phyloP scores from a whole-genome alignment of 2,329 filamentous ascomycete genomes.

The Aspergillus fructus region DNA sequence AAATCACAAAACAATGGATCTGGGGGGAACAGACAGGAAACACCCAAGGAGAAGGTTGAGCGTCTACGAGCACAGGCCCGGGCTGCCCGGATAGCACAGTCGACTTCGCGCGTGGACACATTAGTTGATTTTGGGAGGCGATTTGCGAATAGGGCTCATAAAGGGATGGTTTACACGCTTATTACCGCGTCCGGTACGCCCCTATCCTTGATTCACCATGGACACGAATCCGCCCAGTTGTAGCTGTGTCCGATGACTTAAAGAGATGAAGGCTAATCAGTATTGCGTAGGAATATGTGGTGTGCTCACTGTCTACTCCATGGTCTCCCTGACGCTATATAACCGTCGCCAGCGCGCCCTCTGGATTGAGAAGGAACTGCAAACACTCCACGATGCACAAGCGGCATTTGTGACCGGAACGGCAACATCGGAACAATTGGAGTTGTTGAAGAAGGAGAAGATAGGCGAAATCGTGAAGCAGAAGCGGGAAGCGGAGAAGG shows the following conservation, averaged over 20 bases:
- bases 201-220: not conserved
- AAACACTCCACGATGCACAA: constrained; percentile 43
- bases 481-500: constrained; percentile 41
- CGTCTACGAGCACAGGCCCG: constrained; percentile 67
- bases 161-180: constrained; percentile 58
- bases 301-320: constrained; percentile 62
- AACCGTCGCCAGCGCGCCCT: constrained; percentile 65
- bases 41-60: constrained; percentile 67
- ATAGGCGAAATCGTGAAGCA: constrained; percentile 43
- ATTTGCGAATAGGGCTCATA: constrained; percentile 62
- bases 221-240: not conserved
- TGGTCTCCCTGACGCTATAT: constrained; percentile 66
- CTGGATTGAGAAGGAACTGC: constrained; percentile 55
- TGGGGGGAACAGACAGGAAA: constrained; percentile 49
- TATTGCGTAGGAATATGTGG: constrained; percentile 54
- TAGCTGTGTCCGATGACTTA: not conserved
- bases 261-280: constrained; percentile 1
- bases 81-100: constrained; percentile 62
- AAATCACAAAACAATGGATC: constrained; percentile 21
- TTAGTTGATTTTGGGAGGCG: constrained; percentile 53
- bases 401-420: constrained; percentile 41
- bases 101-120: constrained; percentile 57
- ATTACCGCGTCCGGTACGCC: constrained; percentile 62
- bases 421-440: constrained; percentile 42
- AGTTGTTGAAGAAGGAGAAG: constrained; percentile 46